Percentiles rank a stretch among this genome's conserved stretches.
These are phyloP conservation scores for Vigna hirtella DNA, from an alignment of 306 rosid genomes.

Conservation along the genomic window DNA sequence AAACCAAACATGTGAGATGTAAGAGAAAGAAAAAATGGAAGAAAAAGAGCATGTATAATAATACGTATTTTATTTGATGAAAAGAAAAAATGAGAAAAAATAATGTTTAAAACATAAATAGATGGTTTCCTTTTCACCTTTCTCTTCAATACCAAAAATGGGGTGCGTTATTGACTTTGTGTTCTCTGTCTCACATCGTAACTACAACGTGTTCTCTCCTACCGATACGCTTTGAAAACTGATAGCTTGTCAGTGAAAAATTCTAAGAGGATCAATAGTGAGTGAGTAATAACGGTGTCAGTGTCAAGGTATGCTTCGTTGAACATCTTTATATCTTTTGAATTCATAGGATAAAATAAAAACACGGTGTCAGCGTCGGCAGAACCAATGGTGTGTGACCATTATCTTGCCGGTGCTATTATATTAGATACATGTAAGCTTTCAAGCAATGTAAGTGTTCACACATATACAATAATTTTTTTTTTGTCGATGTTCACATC, in stretches of 20 bases:
- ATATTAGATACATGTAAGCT: slow-evolving; percentile 25
- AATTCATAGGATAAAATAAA: too few relatives aligned
- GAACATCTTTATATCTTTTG: too few relatives aligned
- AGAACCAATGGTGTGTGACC: slow-evolving; percentile 45
- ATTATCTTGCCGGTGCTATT: slow-evolving; percentile 55
- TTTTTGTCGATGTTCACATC: slow-evolving; percentile 40
- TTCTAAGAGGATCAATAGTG: slow-evolving; percentile 44
- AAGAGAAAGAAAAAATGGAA: background rate
- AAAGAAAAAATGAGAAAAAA: background rate
- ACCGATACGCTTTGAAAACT: slow-evolving; percentile 38
- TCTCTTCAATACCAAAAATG: background rate
- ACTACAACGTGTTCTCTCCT: slow-evolving; percentile 42
- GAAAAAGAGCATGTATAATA: background rate
- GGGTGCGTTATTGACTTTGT: slow-evolving; percentile 13
- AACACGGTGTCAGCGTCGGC: slow-evolving; percentile 46
- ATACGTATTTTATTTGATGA: background rate
- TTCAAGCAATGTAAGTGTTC: slow-evolving; percentile 42
- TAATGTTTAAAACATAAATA: background rate
- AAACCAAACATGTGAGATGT: background rate
- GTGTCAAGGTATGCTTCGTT: too few relatives aligned
- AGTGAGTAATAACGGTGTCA: slow-evolving; percentile 36
- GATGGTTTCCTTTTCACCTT: background rate
- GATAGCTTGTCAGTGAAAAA: slow-evolving; percentile 27
- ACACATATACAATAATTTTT: slow-evolving; percentile 5
- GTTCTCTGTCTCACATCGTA: slow-evolving; percentile 32